phyloP scores from a whole-genome alignment of 345 rosid genomes.

The Carallia brachiata region DNA sequence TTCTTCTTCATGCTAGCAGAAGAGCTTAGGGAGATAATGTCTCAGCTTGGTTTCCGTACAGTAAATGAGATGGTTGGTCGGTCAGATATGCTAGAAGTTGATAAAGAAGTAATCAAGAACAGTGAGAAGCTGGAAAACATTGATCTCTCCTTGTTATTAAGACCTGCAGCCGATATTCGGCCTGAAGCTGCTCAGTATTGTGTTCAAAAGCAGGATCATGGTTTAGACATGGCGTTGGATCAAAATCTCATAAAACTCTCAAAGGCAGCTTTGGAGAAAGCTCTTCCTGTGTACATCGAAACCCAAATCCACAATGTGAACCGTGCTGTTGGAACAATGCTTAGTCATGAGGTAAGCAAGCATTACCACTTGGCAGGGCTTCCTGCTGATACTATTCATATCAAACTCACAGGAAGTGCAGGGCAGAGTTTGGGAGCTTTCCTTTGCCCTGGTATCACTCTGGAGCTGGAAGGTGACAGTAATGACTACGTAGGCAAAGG shows the following conservation, averaged over 20 bases:
- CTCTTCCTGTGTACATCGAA: slow-evolving; percentile 83
- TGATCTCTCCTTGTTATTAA: slow-evolving; percentile 78
- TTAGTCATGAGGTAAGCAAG: slow-evolving; percentile 97
- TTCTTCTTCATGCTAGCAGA: slow-evolving; percentile 99
- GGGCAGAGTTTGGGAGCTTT: slow-evolving; percentile 99
- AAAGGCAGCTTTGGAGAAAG: slow-evolving; percentile 69
- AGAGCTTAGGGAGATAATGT: slow-evolving; percentile 96
- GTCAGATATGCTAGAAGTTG: slow-evolving; percentile 99
- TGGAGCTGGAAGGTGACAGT: slow-evolving; percentile 96
- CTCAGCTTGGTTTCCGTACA: slow-evolving; percentile 80
- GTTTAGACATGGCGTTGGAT: slow-evolving; percentile 95
- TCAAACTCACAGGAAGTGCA: slow-evolving; percentile 91
- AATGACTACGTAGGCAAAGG: slow-evolving; percentile 99
- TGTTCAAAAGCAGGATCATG: slow-evolving; percentile 93
- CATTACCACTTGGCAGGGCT: slow-evolving; percentile 80
- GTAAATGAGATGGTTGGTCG: slow-evolving; percentile 95
- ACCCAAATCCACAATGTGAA: slow-evolving; percentile 80
- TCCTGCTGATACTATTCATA: slow-evolving; percentile 79
- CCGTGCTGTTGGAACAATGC: slow-evolving; percentile 99
- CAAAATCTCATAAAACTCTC: slow-evolving; percentile 64
- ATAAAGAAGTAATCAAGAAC: slow-evolving; percentile 67
- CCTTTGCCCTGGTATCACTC: slow-evolving; percentile 79
- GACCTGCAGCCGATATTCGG: slow-evolving; percentile 92
- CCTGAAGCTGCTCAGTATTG: slow-evolving; percentile 95
- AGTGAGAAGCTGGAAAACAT: slow-evolving; percentile 87